Percentiles rank a stretch among this genome's conserved stretches.
Conservation (phyloP, 768 basidiomycete genomes). For the Mycena capillaripes region DNA sequence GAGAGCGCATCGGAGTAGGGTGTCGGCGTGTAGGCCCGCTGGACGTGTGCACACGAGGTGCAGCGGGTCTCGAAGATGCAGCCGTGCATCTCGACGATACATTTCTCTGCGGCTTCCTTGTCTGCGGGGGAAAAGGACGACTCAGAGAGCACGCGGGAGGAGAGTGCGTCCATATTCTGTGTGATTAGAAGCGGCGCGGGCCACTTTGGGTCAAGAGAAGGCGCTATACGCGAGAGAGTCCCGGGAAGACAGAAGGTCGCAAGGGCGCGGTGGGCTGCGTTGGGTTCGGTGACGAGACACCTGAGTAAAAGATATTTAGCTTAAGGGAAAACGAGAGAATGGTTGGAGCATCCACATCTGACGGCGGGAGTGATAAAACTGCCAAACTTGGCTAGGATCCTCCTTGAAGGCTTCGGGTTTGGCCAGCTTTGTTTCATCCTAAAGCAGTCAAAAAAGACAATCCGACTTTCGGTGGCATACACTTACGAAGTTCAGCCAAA, state of each 20-base stretch:
- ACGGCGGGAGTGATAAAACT: slow-evolving; percentile 56
- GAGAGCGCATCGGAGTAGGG: slow-evolving; percentile 45
- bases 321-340: not conserved
- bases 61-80: slow-evolving; percentile 54
- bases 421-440: slow-evolving; percentile 45
- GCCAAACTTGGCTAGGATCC: slow-evolving; percentile 52
- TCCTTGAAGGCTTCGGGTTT: slow-evolving; percentile 49
- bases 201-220: slow-evolving; percentile 32
- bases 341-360: slow-evolving; percentile 33
- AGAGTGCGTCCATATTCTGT: slow-evolving; percentile 60
- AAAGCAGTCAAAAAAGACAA: not conserved
- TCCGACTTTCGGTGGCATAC: not conserved
- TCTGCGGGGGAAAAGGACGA: slow-evolving; percentile 34
- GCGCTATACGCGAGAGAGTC: slow-evolving; percentile 43
- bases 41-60: slow-evolving; percentile 45
- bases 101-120: slow-evolving; percentile 16
- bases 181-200: slow-evolving; percentile 49
- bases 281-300: slow-evolving; percentile 51
- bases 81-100: slow-evolving; percentile 62
- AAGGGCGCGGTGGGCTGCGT: slow-evolving; percentile 56
- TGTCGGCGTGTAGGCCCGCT: slow-evolving; percentile 37
- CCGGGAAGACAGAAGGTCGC: slow-evolving; percentile 50
- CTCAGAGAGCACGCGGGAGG: slow-evolving; percentile 46
- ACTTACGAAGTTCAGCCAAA: slow-evolving; percentile 39
- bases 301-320: slow-evolving; percentile 26